Conservation (phyloP, 192 early-diverging fungal genomes). For the Coemansia umbellata region DNA sequence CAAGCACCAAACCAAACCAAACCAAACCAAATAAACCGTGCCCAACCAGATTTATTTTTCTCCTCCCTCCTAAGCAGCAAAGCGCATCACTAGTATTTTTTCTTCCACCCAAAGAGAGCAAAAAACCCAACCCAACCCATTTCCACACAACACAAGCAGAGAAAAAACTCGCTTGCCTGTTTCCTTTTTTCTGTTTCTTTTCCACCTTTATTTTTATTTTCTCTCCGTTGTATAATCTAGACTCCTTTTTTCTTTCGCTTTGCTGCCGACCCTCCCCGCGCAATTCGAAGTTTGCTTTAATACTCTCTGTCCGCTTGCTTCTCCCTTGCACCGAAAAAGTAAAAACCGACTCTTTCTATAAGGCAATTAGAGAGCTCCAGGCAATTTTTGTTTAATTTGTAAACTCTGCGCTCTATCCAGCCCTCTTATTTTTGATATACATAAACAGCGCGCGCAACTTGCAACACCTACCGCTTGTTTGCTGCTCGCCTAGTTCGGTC, state of each 20-base stretch:
- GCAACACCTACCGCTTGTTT: background rate
- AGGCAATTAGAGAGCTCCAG: background rate
- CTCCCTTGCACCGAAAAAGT: too few relatives aligned
- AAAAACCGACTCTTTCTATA: background rate
- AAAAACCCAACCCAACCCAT: background rate
- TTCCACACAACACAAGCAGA: background rate
- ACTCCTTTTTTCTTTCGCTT: constrained; percentile 14
- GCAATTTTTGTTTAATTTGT: constrained; percentile 1
- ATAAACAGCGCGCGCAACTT: background rate
- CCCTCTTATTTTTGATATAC: background rate
- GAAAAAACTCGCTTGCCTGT: constrained; percentile 2
- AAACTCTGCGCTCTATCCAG: constrained; percentile 2
- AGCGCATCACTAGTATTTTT: too few relatives aligned
- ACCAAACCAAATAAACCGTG: too few relatives aligned
- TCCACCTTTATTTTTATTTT: constrained; percentile 14
- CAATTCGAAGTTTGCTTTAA: background rate
- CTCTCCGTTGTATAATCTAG: constrained; percentile 22
- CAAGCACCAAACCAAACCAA: too few relatives aligned
- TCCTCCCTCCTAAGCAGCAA: background rate
- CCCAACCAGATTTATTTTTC: too few relatives aligned
- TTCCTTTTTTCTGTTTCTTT: constrained; percentile 6
- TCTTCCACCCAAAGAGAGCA: background rate
- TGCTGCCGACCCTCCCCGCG: constrained; percentile 2
- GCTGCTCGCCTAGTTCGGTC: background rate
- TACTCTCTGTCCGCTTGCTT: too few relatives aligned